These are phyloP conservation scores for Gamsiella multidivaricata DNA, from an alignment of 192 early-diverging fungal species.

Conservation along the genomic window DNA sequence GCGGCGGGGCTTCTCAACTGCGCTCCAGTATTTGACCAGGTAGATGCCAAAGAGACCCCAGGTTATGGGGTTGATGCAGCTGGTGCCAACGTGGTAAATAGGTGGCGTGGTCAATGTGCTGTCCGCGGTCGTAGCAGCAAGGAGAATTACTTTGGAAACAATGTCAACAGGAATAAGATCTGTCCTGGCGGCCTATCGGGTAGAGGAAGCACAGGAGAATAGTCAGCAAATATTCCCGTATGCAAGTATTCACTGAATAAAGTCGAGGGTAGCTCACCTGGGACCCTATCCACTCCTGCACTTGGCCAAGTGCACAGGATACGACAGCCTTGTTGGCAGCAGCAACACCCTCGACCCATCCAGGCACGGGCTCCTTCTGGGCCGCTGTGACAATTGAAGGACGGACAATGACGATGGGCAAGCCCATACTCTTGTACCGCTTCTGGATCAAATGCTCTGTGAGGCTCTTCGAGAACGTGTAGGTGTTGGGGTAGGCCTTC, in stretches of 20 bases:
- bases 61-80: slow-evolving; percentile 40
- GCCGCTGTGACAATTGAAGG: slow-evolving; percentile 48
- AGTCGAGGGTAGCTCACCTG: slow-evolving; percentile 14
- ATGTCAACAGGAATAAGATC: slow-evolving; percentile 49
- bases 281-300: slow-evolving; percentile 47
- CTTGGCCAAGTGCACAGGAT: slow-evolving; percentile 41
- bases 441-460: slow-evolving; percentile 60
- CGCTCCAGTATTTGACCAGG: slow-evolving; percentile 32
- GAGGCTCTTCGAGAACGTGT: slow-evolving; percentile 60
- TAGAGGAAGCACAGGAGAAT: background rate
- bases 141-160: slow-evolving; percentile 44
- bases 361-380: slow-evolving; percentile 29
- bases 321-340: slow-evolving; percentile 46
- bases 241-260: no score
- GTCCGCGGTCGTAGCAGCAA: slow-evolving; percentile 40
- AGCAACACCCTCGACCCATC: slow-evolving; percentile 46
- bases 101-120: slow-evolving; percentile 4
- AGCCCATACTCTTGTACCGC: slow-evolving; percentile 35
- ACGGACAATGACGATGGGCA: slow-evolving; percentile 51
- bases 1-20: slow-evolving; percentile 30
- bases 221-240: no score
- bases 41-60: slow-evolving; percentile 41
- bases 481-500: slow-evolving; percentile 57
- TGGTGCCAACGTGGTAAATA: slow-evolving; percentile 43
- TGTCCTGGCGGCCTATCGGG: slow-evolving; percentile 13